Evolutionary conservation across 352 stramenopile species (phyloP), one percentile per base, ranked within the genome.

Genomic region (Globisporangium abappressorium): DNA sequence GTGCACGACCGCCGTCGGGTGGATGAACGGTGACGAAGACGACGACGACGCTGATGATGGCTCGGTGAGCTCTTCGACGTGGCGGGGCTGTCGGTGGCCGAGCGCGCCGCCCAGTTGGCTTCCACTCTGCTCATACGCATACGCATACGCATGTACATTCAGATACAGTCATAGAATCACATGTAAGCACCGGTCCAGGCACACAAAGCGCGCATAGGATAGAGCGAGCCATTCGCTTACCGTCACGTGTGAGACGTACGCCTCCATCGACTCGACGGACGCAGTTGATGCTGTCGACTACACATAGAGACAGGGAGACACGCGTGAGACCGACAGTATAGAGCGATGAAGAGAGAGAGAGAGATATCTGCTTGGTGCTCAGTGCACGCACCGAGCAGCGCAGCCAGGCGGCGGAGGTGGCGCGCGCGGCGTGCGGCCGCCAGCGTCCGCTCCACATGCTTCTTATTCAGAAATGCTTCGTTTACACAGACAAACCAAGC

Each of bases 1-100:
- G 63, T 95, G 84, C 14, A 95, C 82, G 41, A 95, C 71, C 20
- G 87, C 85, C 2, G 82, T 95, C 43, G 76, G 74, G 53, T 95
- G 85, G 38, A 93, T 74, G 49, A 70, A 70, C 15, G 71, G 62
- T 36, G 64, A 61, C 0, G 55, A 61, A 36, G 64, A 61, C 2
- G 55, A 46, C 47, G 33, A 64, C 33, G n/a, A 36, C 1, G 34
- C 7, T 14, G 22, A 36, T 0, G 46, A 20, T 8, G 22, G 11
- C 5, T 26, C 56, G 38, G 20, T 54, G 60, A 33, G 24, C 55
- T 64, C 36, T 14, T 51, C 20, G 15, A 51, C n/a, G 9, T 75
- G 60, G 34, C 58, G 33, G 24, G 64, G 51, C 55, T 65, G 58
- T 41, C 46, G 64, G 41, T 38, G 53, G 24, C 54, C 30, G 41